Percentiles rank a stretch among this genome's conserved stretches.
Evolutionary conservation across 768 basidiomycete species (phyloP).

Genomic region (Agrocybe chaxingu): DNA sequence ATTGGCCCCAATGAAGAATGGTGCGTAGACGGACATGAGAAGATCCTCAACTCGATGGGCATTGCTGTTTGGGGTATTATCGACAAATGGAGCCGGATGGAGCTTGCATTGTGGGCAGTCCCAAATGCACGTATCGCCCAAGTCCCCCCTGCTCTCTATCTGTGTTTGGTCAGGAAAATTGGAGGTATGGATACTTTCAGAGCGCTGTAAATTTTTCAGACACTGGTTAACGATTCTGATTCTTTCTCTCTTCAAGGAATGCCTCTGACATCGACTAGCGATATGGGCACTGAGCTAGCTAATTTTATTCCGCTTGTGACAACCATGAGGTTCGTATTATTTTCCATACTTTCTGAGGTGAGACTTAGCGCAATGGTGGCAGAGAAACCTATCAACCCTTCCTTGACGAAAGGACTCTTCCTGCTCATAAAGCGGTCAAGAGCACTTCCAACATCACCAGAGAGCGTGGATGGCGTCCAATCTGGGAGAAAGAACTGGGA

Average conservation of each 20-base stretch:
- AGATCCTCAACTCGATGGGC: slow-evolving; percentile 21
- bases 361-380: background rate
- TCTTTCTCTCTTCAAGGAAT: slow-evolving; percentile 22
- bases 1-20: slow-evolving; percentile 27
- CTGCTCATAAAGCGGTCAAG: slow-evolving; percentile 19
- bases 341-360: background rate
- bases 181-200: slow-evolving; percentile 14
- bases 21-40: slow-evolving; percentile 27
- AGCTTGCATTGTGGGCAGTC: slow-evolving; percentile 15
- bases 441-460: slow-evolving; percentile 27
- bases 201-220: background rate
- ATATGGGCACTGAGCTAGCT: slow-evolving; percentile 20
- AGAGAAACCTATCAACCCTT: slow-evolving; percentile 16
- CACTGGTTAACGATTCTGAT: too few relatives aligned
- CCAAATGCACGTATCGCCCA: slow-evolving; percentile 16
- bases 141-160: slow-evolving; percentile 17
- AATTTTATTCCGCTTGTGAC: slow-evolving; percentile 18
- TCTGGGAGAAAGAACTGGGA: slow-evolving; percentile 22
- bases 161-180: slow-evolving; percentile 6
- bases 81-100: slow-evolving; percentile 21
- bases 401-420: slow-evolving; percentile 15
- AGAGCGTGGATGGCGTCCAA: slow-evolving; percentile 23
- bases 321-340: slow-evolving; percentile 13
- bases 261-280: slow-evolving; percentile 14
- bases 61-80: slow-evolving; percentile 21